phyloP scores from a whole-genome alignment of 495 filamentous ascomycete genomes.

The Apiosordaria backusii region DNA sequence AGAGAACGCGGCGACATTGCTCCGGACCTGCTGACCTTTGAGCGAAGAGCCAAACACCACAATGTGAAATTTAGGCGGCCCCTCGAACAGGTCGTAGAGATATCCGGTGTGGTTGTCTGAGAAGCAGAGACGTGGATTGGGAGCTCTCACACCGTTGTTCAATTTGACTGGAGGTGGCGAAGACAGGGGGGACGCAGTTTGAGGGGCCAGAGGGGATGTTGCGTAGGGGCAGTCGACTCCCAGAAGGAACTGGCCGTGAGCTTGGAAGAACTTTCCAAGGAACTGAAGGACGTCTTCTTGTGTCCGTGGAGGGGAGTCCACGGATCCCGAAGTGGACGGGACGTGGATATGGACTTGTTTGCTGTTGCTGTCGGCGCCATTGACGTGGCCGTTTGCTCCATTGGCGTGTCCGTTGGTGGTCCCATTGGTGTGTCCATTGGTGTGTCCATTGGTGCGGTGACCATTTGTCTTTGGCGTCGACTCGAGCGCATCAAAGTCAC shows the following conservation, averaged over 20 bases:
- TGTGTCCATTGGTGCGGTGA: not conserved
- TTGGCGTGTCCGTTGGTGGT: not conserved
- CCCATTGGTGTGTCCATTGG: not conserved
- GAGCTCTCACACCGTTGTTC: not conserved
- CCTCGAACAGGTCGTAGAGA: not conserved
- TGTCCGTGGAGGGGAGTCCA: not conserved
- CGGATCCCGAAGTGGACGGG: not conserved
- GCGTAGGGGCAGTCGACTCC: not conserved
- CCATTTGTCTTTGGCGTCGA: not conserved
- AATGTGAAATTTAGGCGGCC: not conserved
- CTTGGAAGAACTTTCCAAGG: not conserved
- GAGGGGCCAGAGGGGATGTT: not conserved
- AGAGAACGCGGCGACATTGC: not conserved
- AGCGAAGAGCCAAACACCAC: not conserved
- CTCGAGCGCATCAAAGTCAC: not conserved
- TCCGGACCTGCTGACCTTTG: not conserved
- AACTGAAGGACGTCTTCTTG: not conserved
- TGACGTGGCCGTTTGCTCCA: not conserved
- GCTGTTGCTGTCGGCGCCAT: not conserved
- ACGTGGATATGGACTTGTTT: not conserved
- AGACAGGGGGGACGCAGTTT: not conserved
- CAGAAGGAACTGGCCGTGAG: not conserved
- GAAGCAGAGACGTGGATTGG: not conserved
- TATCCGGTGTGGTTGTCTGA: not conserved
- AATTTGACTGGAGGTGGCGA: not conserved